These are phyloP conservation scores for Graphilbum sp. DNA, from an alignment of 2,329 filamentous ascomycete species.

Conservation along the genomic window DNA sequence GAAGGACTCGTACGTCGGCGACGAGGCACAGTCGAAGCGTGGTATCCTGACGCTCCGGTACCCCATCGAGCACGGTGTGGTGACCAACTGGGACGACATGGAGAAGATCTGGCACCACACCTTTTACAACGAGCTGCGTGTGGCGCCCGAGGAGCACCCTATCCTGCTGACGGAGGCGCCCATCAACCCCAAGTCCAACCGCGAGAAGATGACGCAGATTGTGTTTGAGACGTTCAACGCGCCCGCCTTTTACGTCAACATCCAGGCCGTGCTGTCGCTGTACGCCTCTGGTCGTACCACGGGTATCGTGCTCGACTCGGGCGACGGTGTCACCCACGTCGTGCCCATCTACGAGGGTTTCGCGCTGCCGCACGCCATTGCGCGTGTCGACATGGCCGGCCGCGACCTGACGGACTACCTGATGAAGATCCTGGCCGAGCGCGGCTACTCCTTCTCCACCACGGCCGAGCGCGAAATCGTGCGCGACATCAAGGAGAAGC, in stretches of 20 bases:
- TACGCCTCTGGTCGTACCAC: slow-evolving; percentile 99
- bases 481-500: slow-evolving; percentile 99
- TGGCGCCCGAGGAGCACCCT: slow-evolving; percentile 98
- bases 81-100: slow-evolving; percentile 99
- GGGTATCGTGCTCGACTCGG: slow-evolving; percentile 99
- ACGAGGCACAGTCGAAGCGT: slow-evolving; percentile 99
- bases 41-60: slow-evolving; percentile 99
- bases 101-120: slow-evolving; percentile 99
- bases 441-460: slow-evolving; percentile 98
- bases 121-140: slow-evolving; percentile 99
- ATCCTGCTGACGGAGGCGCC: slow-evolving; percentile 97
- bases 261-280: slow-evolving; percentile 97
- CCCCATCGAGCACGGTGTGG: slow-evolving; percentile 99
- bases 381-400: slow-evolving; percentile 99
- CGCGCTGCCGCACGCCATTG: slow-evolving; percentile 98
- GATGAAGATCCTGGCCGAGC: slow-evolving; percentile 99
- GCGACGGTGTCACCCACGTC: slow-evolving; percentile 99
- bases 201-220: slow-evolving; percentile 99
- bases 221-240: slow-evolving; percentile 99
- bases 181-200: slow-evolving; percentile 99
- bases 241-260: slow-evolving; percentile 99
- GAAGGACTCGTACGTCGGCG: slow-evolving; percentile 99
- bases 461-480: slow-evolving; percentile 99
- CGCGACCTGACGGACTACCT: slow-evolving; percentile 99
- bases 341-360: slow-evolving; percentile 99